Percentiles rank a stretch among this genome's conserved stretches.
Evolutionary conservation across 2,329 filamentous ascomycete genomes (phyloP).

Genomic region (Tolypocladium paradoxum): DNA sequence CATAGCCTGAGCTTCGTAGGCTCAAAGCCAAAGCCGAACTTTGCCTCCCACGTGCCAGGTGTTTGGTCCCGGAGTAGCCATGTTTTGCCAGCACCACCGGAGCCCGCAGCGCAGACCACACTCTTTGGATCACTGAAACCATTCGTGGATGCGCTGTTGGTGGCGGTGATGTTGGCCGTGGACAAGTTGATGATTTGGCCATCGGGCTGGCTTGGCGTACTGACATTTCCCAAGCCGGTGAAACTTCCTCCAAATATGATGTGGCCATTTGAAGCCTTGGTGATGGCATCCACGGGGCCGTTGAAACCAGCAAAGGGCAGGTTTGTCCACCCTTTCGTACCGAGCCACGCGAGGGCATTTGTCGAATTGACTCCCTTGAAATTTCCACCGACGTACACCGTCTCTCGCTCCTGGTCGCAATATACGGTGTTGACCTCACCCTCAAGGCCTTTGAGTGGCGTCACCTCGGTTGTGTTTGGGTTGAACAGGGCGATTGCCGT

Average conservation of each 20-base stretch:
- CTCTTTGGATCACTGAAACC: constrained; percentile 69
- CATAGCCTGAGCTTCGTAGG: constrained; percentile 80
- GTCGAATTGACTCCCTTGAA: constrained; percentile 73
- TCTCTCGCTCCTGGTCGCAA: constrained; percentile 66
- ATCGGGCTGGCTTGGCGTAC: constrained; percentile 53
- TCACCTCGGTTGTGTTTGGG: constrained; percentile 57
- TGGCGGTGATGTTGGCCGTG: constrained; percentile 61
- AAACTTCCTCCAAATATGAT: constrained; percentile 90
- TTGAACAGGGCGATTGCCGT: constrained; percentile 75
- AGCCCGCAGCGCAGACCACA: constrained; percentile 64
- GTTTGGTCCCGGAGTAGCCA: constrained; percentile 68
- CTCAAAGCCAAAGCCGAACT: constrained; percentile 72
- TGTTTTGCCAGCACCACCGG: constrained; percentile 61
- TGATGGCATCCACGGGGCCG: constrained; percentile 78
- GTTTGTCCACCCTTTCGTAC: constrained; percentile 59
- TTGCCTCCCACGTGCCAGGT: constrained; percentile 72
- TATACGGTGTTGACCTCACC: constrained; percentile 74
- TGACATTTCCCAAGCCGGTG: constrained; percentile 75
- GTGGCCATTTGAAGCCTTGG: constrained; percentile 67
- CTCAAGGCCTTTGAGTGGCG: constrained; percentile 66
- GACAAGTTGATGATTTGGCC: constrained; percentile 76
- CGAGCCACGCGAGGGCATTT: constrained; percentile 79
- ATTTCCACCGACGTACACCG: constrained; percentile 84
- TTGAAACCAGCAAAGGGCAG: constrained; percentile 92
- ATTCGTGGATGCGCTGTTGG: constrained; percentile 46